Base-by-base conservation (phyloP, 208 protist genomes). In the Acanthamoeba divionensis region DNA sequence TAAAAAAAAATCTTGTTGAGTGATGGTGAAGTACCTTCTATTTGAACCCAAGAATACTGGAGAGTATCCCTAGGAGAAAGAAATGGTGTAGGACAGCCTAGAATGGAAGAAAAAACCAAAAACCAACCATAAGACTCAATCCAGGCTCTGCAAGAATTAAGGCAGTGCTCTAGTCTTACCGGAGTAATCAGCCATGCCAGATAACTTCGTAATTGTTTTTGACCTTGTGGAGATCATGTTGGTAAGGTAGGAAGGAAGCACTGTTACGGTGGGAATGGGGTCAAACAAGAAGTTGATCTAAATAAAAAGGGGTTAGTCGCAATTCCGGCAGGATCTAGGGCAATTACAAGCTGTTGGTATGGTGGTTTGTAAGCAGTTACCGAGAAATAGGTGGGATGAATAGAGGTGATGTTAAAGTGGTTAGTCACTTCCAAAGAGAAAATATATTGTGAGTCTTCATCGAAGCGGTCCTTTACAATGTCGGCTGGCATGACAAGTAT, bases 281-380 rank as follows among this genome's bases (percentile, higher is more conserved):
- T 85, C 75, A 45, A 85, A 85, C 21, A 55, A n/a, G 75, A 85
- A 85, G 12, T 33, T 48, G 8, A 85, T 41, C 50, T 65, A n/a
- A n/a, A n/a, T n/a, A n/a, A n/a, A n/a, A n/a, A n/a, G n/a, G n/a
- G n/a, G n/a, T n/a, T n/a, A n/a, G n/a, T n/a, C n/a, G n/a, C n/a
- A n/a, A n/a, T n/a, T n/a, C n/a, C n/a, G n/a, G n/a, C n/a, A n/a
- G n/a, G n/a, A n/a, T n/a, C n/a, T n/a, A n/a, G n/a, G n/a, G n/a
- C n/a, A n/a, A n/a, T n/a, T n/a, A n/a, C n/a, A n/a, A n/a, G n/a
- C n/a, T n/a, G n/a, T n/a, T n/a, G n/a, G n/a, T n/a, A n/a, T n/a
- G n/a, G n/a, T n/a, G n/a, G n/a, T n/a, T n/a, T n/a, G n/a, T n/a
- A n/a, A n/a, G n/a, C n/a, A n/a, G n/a, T n/a, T 79, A 79, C 69